These are phyloP conservation scores for Plasmodium inui DNA, from an alignment of 169 alveolate genomes.

Conservation along the genomic window DNA sequence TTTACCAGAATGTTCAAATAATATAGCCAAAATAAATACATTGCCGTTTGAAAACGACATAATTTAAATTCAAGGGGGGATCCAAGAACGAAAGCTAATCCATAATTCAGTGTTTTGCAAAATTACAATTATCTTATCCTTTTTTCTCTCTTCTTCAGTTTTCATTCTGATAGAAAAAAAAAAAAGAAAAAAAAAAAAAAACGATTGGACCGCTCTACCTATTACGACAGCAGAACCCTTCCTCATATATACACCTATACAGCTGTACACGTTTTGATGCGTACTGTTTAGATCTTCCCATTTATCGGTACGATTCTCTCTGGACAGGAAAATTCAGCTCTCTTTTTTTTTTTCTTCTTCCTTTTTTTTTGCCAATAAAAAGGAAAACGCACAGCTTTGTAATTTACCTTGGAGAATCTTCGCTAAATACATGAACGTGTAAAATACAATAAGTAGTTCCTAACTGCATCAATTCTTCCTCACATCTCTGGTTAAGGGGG, in stretches of 20 bases:
- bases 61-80: neutral
- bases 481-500: neutral
- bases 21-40: slow-evolving; percentile 1
- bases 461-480: neutral
- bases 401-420: neutral
- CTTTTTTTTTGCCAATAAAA: neutral
- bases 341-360: neutral
- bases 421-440: neutral
- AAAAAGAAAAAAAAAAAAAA: neutral
- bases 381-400: neutral
- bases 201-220: neutral
- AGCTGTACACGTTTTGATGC: neutral
- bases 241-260: neutral
- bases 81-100: neutral
- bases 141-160: neutral
- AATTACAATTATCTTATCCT: neutral
- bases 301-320: neutral
- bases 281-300: neutral
- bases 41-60: slow-evolving; percentile 7
- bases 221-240: neutral
- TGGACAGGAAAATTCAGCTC: neutral
- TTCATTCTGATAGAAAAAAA: neutral
- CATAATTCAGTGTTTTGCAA: neutral
- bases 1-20: slow-evolving; percentile 6
- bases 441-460: neutral